A percentile compares a stretch with the other conserved stretches of the same genome.
These are phyloP conservation scores for Solanum virginianum DNA, from an alignment of 257 asterid genomes.

Conservation along the genomic window DNA sequence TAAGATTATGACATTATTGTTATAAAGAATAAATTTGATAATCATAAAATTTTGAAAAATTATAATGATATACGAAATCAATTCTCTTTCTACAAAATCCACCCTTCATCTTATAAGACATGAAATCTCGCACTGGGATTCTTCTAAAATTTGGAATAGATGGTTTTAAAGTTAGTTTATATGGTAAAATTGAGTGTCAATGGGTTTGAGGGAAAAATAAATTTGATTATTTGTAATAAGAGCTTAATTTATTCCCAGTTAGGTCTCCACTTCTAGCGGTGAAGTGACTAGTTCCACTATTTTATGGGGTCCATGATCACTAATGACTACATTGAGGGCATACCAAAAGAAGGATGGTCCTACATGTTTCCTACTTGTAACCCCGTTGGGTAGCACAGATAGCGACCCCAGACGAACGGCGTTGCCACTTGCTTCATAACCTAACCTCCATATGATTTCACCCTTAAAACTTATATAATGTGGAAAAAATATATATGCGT, in stretches of 20 bases:
- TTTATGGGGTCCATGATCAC: not conserved
- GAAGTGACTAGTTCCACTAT: not conserved
- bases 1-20: too few relatives aligned
- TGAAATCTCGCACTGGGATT: not conserved
- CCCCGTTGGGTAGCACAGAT: conserved; percentile 47
- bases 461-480: not conserved
- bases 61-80: too few relatives aligned
- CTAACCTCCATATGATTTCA: accelerated
- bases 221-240: not conserved
- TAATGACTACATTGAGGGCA: conserved; percentile 2
- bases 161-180: not conserved
- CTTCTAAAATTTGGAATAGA: not conserved
- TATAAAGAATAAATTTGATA: too few relatives aligned
- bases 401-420: conserved; percentile 14
- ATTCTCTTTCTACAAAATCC: too few relatives aligned
- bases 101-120: not conserved
- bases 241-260: not conserved
- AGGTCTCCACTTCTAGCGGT: not conserved
- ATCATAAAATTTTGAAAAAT: too few relatives aligned
- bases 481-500: too few relatives aligned
- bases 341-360: conserved; percentile 19
- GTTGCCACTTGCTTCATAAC: not conserved
- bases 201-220: not conserved
- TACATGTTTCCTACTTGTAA: conserved; percentile 35
- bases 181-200: not conserved